Conservation (phyloP, 352 stramenopile species). For the Phytopythium aichiense region DNA sequence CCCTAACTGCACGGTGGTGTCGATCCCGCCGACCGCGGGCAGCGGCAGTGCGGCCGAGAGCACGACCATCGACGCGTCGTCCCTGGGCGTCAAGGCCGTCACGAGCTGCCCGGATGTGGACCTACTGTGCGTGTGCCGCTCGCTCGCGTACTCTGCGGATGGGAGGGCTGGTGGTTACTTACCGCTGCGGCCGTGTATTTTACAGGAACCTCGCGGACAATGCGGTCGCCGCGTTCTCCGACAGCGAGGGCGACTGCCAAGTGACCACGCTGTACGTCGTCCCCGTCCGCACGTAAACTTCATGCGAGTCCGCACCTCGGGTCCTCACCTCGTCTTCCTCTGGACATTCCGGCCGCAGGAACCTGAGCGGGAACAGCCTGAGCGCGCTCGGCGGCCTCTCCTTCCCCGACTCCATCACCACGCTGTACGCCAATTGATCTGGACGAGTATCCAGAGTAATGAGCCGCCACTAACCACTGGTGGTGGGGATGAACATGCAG, state of each 20-base stretch:
- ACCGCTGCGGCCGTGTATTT: background rate
- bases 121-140: background rate
- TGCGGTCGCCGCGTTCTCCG: background rate
- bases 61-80: slow-evolving; percentile 1
- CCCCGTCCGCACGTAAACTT: background rate
- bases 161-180: background rate
- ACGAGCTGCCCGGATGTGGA: slow-evolving; percentile 1
- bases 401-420: slow-evolving; percentile 2
- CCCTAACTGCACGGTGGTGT: slow-evolving; percentile 6
- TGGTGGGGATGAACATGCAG: background rate
- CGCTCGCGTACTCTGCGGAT: background rate
- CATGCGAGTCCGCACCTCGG: background rate
- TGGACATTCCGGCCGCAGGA: background rate
- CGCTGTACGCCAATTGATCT: background rate
- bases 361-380: background rate
- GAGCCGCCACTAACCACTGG: background rate
- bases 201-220: slow-evolving; percentile 6
- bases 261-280: slow-evolving; percentile 1
- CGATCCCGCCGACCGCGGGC: background rate
- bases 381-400: background rate
- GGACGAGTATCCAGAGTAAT: background rate
- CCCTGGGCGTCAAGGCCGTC: slow-evolving; percentile 1
- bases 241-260: background rate
- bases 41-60: background rate
- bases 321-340: background rate